A percentile compares a stretch with the other conserved stretches of the same genome.
phyloP scores from a whole-genome alignment of 2,329 filamentous ascomycete genomes.

The Elsinoe australis region DNA sequence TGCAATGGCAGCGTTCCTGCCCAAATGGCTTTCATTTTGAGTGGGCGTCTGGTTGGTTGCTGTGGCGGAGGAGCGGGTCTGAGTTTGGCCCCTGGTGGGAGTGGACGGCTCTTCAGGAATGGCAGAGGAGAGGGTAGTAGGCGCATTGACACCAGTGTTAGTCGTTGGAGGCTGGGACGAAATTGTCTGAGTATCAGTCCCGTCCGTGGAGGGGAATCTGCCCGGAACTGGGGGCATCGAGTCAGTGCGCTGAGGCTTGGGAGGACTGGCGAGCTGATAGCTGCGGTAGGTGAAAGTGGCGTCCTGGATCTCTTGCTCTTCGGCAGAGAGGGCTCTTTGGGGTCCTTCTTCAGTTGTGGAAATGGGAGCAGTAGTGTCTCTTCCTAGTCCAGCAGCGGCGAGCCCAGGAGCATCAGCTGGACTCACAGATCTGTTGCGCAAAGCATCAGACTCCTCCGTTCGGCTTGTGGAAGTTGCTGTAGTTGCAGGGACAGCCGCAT shows the following conservation, averaged over 20 bases:
- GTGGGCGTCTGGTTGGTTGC: neutral
- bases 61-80: neutral
- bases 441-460: no score
- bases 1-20: slow-evolving; percentile 25
- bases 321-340: slow-evolving; percentile 1
- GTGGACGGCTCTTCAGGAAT: slow-evolving; percentile 9
- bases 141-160: neutral
- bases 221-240: slow-evolving; percentile 13
- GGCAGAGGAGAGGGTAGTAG: neutral
- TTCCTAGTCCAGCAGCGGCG: slow-evolving; percentile 10
- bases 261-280: slow-evolving; percentile 20
- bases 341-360: neutral
- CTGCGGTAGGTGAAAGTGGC: slow-evolving; percentile 25
- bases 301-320: slow-evolving; percentile 21
- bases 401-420: slow-evolving; percentile 23
- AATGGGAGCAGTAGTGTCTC: neutral
- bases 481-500: neutral
- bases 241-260: neutral
- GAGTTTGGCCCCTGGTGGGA: neutral
- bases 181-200: neutral
- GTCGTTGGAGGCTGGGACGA: neutral
- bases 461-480: no score
- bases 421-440: no score
- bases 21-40: slow-evolving; percentile 20
- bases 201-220: slow-evolving; percentile 14